These are phyloP conservation scores for Apiospora saccharicola DNA, from an alignment of 2,329 filamentous ascomycete species.

Conservation along the genomic window DNA sequence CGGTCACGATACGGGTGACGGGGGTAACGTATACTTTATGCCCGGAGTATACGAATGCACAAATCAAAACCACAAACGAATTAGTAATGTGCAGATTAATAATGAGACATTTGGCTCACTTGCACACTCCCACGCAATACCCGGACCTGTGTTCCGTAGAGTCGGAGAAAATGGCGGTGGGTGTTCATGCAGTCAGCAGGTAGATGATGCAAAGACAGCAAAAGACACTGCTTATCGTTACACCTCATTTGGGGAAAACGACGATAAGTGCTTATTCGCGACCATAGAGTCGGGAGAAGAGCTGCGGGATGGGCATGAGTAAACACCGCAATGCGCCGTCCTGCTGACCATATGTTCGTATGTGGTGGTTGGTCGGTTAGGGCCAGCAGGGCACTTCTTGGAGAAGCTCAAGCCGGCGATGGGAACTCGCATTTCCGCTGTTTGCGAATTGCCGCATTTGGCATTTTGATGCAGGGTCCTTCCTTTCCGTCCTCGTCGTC, in stretches of 20 bases:
- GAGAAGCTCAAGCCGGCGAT: slow-evolving; percentile 1
- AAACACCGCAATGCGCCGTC: not conserved
- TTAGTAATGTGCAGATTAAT: slow-evolving; percentile 13
- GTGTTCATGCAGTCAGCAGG: slow-evolving; percentile 19
- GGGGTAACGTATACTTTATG: not conserved
- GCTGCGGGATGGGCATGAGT: not conserved
- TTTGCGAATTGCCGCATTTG: not conserved
- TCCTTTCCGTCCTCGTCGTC: not conserved
- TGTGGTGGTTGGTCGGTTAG: not conserved
- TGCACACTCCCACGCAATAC: not conserved
- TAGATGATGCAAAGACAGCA: not conserved
- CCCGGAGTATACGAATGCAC: not conserved
- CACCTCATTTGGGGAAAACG: not conserved
- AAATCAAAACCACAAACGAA: not conserved
- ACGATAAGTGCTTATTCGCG: not conserved
- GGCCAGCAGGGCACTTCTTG: not conserved
- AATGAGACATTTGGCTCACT: not conserved
- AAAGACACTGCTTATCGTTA: slow-evolving; percentile 13
- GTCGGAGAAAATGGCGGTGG: slow-evolving; percentile 1
- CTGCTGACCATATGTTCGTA: slow-evolving; percentile 11
- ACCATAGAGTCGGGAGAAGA: not conserved
- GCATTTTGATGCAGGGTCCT: slow-evolving; percentile 14
- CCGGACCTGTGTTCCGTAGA: not conserved
- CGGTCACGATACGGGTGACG: not conserved
- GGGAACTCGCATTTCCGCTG: slow-evolving; percentile 1